phyloP scores from a whole-genome alignment of 805 yeast genomes.

The Blastobotrys mokoenaii region DNA sequence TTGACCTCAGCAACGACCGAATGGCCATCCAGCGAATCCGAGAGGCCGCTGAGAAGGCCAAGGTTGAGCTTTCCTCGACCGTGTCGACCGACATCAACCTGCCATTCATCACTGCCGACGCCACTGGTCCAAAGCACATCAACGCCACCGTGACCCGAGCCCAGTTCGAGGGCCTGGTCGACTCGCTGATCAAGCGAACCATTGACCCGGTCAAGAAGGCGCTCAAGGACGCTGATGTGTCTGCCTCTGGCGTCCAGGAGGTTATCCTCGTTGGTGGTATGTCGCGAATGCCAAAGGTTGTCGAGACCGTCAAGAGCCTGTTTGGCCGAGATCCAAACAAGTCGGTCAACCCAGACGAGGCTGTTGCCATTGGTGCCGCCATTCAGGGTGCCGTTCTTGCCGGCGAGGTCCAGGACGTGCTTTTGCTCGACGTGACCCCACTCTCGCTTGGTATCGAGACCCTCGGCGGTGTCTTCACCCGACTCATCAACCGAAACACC shows the following conservation, averaged over 20 bases:
- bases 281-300: constrained; percentile 88
- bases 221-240: constrained; percentile 67
- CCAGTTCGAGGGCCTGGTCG: constrained; percentile 59
- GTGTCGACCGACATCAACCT: constrained; percentile 66
- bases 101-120: constrained; percentile 84
- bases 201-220: constrained; percentile 75
- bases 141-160: constrained; percentile 60
- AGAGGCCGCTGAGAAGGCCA: constrained; percentile 85
- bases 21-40: constrained; percentile 80
- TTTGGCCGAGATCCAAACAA: constrained; percentile 82
- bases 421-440: constrained; percentile 83
- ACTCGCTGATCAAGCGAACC: constrained; percentile 62
- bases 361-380: constrained; percentile 94
- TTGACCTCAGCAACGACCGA: constrained; percentile 56
- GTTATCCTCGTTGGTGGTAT: constrained; percentile 85
- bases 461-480: constrained; percentile 94
- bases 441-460: constrained; percentile 94
- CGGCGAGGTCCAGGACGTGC: constrained; percentile 90
- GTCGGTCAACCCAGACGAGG: constrained; percentile 92
- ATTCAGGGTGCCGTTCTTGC: constrained; percentile 95
- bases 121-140: constrained; percentile 72
- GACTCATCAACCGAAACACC: constrained; percentile 86
- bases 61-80: constrained; percentile 74
- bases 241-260: constrained; percentile 61
- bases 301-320: constrained; percentile 63